Conservation (phyloP, 2,329 filamentous ascomycete genomes). For the Macroventuria anomochaeta region DNA sequence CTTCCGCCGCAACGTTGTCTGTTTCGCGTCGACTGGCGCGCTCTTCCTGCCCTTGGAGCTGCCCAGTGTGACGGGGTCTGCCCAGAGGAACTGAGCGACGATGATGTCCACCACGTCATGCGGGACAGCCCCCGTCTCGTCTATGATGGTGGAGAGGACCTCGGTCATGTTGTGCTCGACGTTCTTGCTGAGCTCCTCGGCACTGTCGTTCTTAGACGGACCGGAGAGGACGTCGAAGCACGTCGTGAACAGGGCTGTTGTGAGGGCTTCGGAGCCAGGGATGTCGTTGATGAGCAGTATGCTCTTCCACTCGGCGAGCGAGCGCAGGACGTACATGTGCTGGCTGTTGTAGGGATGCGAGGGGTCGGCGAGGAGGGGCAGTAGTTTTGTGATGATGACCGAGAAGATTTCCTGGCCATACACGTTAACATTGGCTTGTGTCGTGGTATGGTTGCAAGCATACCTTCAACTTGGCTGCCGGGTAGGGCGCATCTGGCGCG, state of each 20-base stretch:
- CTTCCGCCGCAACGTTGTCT: slow-evolving; percentile 83
- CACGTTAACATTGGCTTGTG: slow-evolving; percentile 13
- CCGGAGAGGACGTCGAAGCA: slow-evolving; percentile 92
- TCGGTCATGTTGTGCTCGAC: slow-evolving; percentile 92
- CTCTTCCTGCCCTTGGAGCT: slow-evolving; percentile 58
- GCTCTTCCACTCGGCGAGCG: slow-evolving; percentile 91
- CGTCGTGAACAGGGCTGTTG: slow-evolving; percentile 75
- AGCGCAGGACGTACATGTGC: slow-evolving; percentile 88
- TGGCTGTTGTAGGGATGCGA: slow-evolving; percentile 90
- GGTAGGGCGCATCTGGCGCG: slow-evolving; percentile 94
- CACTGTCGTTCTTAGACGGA: slow-evolving; percentile 73
- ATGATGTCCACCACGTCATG: slow-evolving; percentile 87
- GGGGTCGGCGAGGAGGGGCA: slow-evolving; percentile 85
- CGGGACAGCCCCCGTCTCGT: slow-evolving; percentile 80
- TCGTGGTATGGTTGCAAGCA: background rate
- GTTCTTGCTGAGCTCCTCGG: slow-evolving; percentile 87
- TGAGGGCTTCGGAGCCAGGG: slow-evolving; percentile 78
- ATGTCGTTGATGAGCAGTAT: slow-evolving; percentile 90
- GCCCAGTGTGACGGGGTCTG: slow-evolving; percentile 68
- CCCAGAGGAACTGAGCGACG: slow-evolving; percentile 92
- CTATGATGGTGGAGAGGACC: slow-evolving; percentile 82
- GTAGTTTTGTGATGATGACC: slow-evolving; percentile 80
- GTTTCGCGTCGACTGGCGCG: slow-evolving; percentile 70
- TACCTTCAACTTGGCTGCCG: slow-evolving; percentile 87
- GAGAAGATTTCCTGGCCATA: slow-evolving; percentile 84